Evolutionary conservation across 2,329 filamentous ascomycete species (phyloP), one percentile per base, ranked within the genome.

Genomic region (Claviceps cyperi): DNA sequence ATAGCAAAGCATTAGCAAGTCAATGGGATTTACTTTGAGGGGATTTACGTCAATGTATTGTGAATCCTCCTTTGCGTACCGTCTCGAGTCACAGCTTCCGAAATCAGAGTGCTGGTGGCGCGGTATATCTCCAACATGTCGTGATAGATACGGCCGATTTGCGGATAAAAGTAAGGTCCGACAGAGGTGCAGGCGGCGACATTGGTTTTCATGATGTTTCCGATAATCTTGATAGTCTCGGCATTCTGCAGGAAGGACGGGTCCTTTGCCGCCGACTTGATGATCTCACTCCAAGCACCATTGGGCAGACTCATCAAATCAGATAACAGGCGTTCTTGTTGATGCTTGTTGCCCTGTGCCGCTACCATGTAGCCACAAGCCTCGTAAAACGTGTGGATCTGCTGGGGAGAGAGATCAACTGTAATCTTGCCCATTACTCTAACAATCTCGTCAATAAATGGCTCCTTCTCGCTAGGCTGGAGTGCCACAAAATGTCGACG

Each of bases 131-230:
- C 91, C 51, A 98, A 74, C 91, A 98, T 97, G 64, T 98, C 92
- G 58, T 94, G 82, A 67, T 97, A 98, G 58, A 98, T 97, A 51
- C 89, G 84, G 40, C 91, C 92, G 59, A 98, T 95, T 65, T 98
- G 92, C 13, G 92, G 91, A 62, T 95, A 96, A 68, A 98, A 98
- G 69, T 97, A 98, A 48, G 87, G 82, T 36, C 94, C 92, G 52
- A 98, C 92, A 0, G 92, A 97, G 37, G 86, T 87, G 67, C 92
- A 98, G 37, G 92, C 92, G n/a, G 94, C 91, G 4, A 98, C 92
- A 60, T 98, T 98, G 1, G 92, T 98, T 78, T 98, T 98, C 92
- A 98, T 98, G 64, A 98, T 96, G 69, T 98, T 98, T 57, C 92
- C 92, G 55, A 98, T 90, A 57, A 98, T 83, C 73, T 98, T 98